Base-by-base conservation (phyloP, 2,329 filamentous ascomycete species). In the Pseudohalonectria lignicola region DNA sequence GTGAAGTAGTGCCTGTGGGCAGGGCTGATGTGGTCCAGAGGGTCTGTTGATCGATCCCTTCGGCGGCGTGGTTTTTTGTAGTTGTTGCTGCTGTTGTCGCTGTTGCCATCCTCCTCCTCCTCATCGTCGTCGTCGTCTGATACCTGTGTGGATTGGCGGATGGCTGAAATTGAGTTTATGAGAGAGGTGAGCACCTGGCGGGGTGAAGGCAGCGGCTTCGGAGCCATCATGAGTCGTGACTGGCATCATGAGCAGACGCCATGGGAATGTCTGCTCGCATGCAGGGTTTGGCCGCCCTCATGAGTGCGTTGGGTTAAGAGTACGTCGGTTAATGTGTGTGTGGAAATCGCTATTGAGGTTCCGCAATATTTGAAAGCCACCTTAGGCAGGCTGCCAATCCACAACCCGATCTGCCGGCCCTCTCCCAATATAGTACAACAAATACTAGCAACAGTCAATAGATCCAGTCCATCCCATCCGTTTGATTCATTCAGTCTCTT, bases 1-100 rank as follows among this genome's bases (percentile, higher is more conserved):
- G 86, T 64, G n/a, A 94, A 64, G 13, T 82, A 61, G 35, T 73
- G 67, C 1, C 67, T 62, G 41, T 64, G 56, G n/a, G 59, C 46
- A 1, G 53, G 47, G 3, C 60, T 52, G 29, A 67, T 46, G 37
- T 49, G 53, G 26, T 47, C 49, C 2, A 63, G 57, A 10, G 61
- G 54, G 48, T 64, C 59, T 41, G 31, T 49, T 29, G 38, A 38
- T 30, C 45, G 25, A 16, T 23, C 28, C 9, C 11, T 13, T 21
- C 19, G 30, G 20, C 17, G n/a, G 4, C 17, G 1, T 35, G 12
- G n/a, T 34, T 30, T 21, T 46, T 41, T 34, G 7, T 43, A 36
- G 28, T 44, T 5, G 51, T 45, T 18, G 49, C 42, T 30, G 47
- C 39, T 23, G 30, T 29, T 21, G 36, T 17, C 16, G 21, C 25